Base-by-base conservation (phyloP, 805 yeast genomes). In the Kodamaea laetipori region DNA sequence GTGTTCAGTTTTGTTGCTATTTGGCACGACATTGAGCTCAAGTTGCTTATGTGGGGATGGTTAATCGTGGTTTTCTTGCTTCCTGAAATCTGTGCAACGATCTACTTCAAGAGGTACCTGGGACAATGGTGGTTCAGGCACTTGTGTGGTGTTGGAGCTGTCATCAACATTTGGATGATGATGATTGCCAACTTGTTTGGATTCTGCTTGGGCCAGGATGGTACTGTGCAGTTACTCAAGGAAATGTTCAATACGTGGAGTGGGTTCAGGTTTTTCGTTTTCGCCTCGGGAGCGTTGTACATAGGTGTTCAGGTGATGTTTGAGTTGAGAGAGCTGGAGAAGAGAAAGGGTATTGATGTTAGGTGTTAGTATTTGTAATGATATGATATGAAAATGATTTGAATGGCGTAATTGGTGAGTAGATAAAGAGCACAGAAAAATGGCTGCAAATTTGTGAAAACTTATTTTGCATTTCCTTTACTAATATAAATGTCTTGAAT, bases 21-120 rank as follows among this genome's bases (percentile, higher is more conserved):
- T 23, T 94, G 99, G 99, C 99, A 94, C 67, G 99, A 94, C 59
- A 90, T 94, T 51, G 90, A 94, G 64, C 74, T 94, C 56, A 82
- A 81, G 49, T 68, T 94, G 40, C 68, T 94, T 38, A 67, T 92
- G 43, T 94, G 99, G 99, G 98, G 99, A 8, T 90, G 97, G 97
- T 66, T 88, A 19, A 75, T 92, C 41, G 97, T 94, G 4, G 52
- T 92, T 15, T 92, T 92, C 59, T 75, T 94, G 34, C 54, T 90
- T 4, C 99, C 99, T 0, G 99, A 94, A 60, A 77, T 89, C 40
- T 57, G 78, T 9, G 84, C 86, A 11, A 78, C 88, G 3, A 50
- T 66, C 8, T 53, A 64, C 44, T 66, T 71, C 54, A 60, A 63
- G 28, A 63, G 59, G 47, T 81, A 65, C 55, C 66, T 67, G 11